phyloP scores from a whole-genome alignment of 2,329 filamentous ascomycete species.

The Hortaea sp. region DNA sequence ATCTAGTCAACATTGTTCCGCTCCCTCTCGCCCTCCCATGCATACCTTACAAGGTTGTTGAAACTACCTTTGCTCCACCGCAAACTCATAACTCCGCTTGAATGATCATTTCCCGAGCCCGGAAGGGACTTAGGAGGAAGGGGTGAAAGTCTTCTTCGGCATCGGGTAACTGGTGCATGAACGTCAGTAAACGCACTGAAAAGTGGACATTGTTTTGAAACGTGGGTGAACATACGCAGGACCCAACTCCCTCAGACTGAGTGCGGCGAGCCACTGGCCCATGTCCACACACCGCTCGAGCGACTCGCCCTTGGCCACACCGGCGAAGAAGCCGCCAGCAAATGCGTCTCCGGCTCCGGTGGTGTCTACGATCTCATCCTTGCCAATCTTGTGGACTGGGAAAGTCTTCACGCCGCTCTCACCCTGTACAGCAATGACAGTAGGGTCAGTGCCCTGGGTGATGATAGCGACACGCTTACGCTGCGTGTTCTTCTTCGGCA shows the following conservation, averaged over 20 bases:
- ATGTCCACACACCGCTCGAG: slow-evolving; percentile 74
- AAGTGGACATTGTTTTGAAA: neutral
- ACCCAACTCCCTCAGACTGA: slow-evolving; percentile 91
- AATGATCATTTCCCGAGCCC: neutral
- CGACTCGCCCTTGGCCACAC: slow-evolving; percentile 72
- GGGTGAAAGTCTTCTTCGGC: slow-evolving; percentile 27
- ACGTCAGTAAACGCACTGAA: neutral
- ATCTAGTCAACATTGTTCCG: slow-evolving; percentile 8
- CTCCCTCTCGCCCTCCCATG: too few species aligned
- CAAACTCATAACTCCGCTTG: neutral
- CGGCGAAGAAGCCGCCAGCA: slow-evolving; percentile 85
- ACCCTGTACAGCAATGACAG: slow-evolving; percentile 62
- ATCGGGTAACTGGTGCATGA: slow-evolving; percentile 22
- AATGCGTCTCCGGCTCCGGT: slow-evolving; percentile 95
- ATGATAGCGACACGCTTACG: slow-evolving; percentile 79
- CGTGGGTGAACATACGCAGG: slow-evolving; percentile 63
- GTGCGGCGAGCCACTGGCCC: slow-evolving; percentile 90
- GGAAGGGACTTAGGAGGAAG: neutral
- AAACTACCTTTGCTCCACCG: slow-evolving; percentile 12
- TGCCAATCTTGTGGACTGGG: slow-evolving; percentile 68
- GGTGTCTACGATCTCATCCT: slow-evolving; percentile 81
- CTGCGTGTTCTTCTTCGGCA: slow-evolving; percentile 85
- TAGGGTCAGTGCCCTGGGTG: slow-evolving; percentile 89
- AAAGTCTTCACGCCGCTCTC: slow-evolving; percentile 58
- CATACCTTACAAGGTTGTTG: slow-evolving; percentile 18